These are phyloP conservation scores for Halocafeteria seosinensis DNA, from an alignment of 108 stramenopile species.

Conservation along the genomic window DNA sequence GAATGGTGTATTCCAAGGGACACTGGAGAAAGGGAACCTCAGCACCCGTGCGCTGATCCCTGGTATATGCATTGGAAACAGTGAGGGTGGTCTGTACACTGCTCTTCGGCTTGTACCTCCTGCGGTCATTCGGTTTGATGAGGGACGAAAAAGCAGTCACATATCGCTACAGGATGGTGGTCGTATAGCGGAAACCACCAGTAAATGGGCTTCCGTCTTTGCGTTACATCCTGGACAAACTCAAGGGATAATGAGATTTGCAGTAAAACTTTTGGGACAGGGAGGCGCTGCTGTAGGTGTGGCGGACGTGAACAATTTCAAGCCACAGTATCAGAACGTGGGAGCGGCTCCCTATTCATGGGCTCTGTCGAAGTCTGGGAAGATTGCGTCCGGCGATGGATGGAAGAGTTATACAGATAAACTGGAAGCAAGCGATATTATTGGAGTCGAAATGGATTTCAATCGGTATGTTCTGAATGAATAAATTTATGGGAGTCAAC, in stretches of 20 bases:
- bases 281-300: neutral
- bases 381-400: neutral
- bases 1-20: neutral
- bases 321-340: neutral
- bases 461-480: neutral
- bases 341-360: neutral
- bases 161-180: neutral
- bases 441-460: neutral
- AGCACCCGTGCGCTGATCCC: neutral
- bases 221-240: neutral
- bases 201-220: neutral
- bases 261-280: neutral
- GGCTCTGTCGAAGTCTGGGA: neutral
- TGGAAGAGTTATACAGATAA: neutral
- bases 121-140: neutral
- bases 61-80: neutral
- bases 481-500: neutral
- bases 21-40: neutral
- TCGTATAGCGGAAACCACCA: neutral
- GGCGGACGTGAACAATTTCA: neutral
- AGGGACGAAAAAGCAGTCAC: neutral
- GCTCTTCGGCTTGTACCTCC: neutral
- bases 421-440: neutral
- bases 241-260: neutral
- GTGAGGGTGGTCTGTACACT: neutral